phyloP scores from a whole-genome alignment of 257 asterid species.

The Solanum commersonii region DNA sequence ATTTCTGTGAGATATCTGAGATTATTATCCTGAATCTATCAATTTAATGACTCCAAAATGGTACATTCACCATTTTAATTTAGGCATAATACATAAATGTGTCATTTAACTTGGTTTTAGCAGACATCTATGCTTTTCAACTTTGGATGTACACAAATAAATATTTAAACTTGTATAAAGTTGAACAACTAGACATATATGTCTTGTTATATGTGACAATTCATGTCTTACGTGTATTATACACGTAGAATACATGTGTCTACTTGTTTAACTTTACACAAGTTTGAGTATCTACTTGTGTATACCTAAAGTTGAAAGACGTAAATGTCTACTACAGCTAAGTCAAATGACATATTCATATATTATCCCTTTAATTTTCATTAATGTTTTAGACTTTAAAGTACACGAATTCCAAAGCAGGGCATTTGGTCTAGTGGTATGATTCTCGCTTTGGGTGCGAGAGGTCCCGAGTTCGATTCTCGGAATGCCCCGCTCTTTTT shows the following conservation, averaged over 20 bases:
- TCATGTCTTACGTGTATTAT: background rate
- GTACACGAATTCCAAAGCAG: background rate
- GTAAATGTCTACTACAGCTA: background rate
- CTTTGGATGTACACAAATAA: background rate
- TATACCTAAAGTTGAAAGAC: too few species aligned
- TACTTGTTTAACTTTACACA: background rate
- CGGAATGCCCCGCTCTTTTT: slow-evolving; percentile 58
- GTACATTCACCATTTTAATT: background rate
- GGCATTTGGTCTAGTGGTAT: slow-evolving; percentile 92
- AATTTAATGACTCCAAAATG: background rate
- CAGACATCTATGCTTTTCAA: too few species aligned
- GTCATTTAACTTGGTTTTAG: background rate
- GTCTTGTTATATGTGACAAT: background rate
- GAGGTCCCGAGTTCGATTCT: slow-evolving; percentile 78
- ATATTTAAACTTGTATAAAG: too few species aligned
- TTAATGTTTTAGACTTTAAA: fast-evolving
- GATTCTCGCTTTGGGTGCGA: slow-evolving; percentile 85
- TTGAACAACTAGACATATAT: background rate
- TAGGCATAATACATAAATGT: background rate
- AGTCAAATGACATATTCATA: too few species aligned
- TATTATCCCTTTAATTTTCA: fast-evolving
- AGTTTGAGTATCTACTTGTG: background rate
- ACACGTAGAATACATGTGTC: background rate
- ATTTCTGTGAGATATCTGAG: background rate
- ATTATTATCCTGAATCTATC: background rate